These are phyloP conservation scores for Globisporangium paroecandrum DNA, from an alignment of 352 stramenopile species.

Conservation along the genomic window DNA sequence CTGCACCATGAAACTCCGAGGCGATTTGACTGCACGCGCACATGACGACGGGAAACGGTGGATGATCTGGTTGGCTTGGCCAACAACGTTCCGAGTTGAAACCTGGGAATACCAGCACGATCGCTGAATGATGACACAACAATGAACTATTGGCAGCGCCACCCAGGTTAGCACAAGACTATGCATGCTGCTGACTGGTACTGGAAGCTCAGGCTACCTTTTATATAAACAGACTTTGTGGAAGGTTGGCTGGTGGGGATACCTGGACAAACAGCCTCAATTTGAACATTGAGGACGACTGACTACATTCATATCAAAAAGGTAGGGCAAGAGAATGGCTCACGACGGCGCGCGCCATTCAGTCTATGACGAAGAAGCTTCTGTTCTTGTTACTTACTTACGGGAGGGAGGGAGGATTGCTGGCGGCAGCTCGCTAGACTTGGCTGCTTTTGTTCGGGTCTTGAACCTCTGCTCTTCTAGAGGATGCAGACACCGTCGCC, in stretches of 20 bases:
- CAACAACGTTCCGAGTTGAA: no score
- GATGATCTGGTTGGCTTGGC: no score
- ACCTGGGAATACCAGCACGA: no score
- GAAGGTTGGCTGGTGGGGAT: neutral
- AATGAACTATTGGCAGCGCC: no score
- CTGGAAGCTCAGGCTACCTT: neutral
- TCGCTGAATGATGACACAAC: no score
- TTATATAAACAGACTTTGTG: neutral
- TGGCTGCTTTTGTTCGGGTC: neutral
- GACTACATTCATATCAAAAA: neutral
- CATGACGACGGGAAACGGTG: no score
- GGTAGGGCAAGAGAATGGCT: neutral
- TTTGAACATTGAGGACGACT: neutral
- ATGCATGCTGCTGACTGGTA: neutral
- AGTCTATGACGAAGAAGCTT: neutral
- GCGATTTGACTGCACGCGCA: no score
- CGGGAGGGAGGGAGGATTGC: neutral
- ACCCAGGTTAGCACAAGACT: neutral
- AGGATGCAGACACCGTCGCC: constrained; percentile 77
- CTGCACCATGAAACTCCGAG: no score
- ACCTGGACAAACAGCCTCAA: neutral
- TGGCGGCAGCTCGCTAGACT: neutral
- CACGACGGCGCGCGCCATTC: neutral
- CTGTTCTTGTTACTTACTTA: neutral
- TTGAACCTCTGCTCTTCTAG: constrained; percentile 22